Evolutionary conservation across 2,329 filamentous ascomycete species (phyloP).

Genomic region (Zasmidium angulare): DNA sequence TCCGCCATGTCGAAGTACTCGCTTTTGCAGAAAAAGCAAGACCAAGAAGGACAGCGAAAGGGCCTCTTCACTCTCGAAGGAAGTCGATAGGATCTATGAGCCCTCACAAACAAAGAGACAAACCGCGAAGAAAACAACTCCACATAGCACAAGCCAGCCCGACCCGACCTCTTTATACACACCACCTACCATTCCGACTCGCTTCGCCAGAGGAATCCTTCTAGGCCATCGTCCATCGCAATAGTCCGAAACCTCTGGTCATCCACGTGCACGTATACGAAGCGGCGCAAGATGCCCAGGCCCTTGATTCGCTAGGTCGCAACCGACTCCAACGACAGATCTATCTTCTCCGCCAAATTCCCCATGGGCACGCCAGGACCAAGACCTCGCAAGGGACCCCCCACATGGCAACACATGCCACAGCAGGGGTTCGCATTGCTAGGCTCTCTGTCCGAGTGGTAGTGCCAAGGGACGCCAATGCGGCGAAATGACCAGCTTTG

Average conservation of each 20-base stretch:
- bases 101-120: no score
- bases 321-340: neutral
- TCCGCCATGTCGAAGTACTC: neutral
- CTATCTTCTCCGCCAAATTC: neutral
- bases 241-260: no score
- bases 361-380: neutral
- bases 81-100: no score
- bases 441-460: neutral
- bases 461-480: neutral
- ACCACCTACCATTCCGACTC: neutral
- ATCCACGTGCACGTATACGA: no score
- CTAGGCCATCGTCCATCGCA: neutral
- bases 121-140: neutral
- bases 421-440: neutral
- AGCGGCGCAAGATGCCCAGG: no score
- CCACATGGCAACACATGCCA: neutral
- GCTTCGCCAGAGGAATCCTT: neutral
- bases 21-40: neutral
- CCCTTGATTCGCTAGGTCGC: no score
- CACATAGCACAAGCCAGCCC: neutral
- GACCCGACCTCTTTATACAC: neutral
- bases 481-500: neutral
- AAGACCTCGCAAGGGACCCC: neutral
- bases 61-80: no score
- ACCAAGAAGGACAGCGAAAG: neutral